A percentile compares a stretch with the other conserved stretches of the same genome.
Evolutionary conservation across 371 early-diverging fungal species (phyloP).

Genomic region (Globomyces sp.): DNA sequence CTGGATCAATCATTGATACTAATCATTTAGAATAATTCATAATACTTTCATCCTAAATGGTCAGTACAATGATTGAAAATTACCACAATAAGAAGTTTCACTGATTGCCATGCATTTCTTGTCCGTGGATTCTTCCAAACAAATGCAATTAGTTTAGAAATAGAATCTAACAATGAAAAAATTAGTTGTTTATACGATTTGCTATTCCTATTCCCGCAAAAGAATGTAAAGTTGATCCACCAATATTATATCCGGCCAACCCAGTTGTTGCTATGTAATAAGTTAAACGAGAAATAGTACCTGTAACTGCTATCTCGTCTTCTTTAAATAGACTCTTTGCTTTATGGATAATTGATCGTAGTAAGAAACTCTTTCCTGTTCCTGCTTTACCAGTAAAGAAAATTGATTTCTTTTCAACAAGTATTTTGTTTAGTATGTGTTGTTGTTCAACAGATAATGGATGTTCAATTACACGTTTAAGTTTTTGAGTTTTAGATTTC

Average conservation of each 20-base stretch:
- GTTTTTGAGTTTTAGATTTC: neutral
- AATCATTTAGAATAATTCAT: neutral
- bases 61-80: neutral
- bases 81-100: constrained; percentile 63
- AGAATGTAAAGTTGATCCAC: constrained; percentile 78
- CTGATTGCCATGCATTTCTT: constrained; percentile 56
- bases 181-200: constrained; percentile 40
- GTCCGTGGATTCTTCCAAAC: constrained; percentile 37
- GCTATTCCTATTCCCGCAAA: constrained; percentile 76
- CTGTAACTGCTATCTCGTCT: constrained; percentile 26
- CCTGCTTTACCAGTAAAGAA: constrained; percentile 87
- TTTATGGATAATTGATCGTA: constrained; percentile 63
- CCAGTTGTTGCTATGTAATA: constrained; percentile 72
- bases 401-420: constrained; percentile 48
- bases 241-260: constrained; percentile 81
- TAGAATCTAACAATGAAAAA: constrained; percentile 18
- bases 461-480: neutral
- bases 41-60: neutral
- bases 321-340: constrained; percentile 35
- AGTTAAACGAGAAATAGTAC: neutral
- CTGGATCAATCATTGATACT: constrained; percentile 88
- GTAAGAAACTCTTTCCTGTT: constrained; percentile 74
- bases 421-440: constrained; percentile 26
- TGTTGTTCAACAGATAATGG: neutral
- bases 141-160: constrained; percentile 17